Evolutionary conservation across 345 rosid species (phyloP).

Genomic region (Melaleuca quinquenervia): DNA sequence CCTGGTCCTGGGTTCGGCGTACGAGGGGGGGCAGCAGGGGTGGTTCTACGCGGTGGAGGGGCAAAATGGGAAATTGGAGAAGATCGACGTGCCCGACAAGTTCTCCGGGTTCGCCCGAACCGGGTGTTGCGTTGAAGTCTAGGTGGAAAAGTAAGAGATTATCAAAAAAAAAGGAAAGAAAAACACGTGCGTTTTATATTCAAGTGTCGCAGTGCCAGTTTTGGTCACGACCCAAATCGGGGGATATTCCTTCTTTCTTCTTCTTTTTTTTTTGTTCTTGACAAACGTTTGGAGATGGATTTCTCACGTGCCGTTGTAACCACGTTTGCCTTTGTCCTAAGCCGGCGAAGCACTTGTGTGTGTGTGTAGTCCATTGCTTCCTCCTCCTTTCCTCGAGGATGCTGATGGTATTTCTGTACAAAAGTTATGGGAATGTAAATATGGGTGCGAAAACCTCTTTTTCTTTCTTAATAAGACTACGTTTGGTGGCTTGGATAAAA

Average conservation of each 20-base stretch:
- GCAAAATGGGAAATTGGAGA: conserved; percentile 16
- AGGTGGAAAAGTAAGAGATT: background rate
- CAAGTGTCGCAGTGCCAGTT: background rate
- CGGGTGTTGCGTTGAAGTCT: conserved; percentile 47
- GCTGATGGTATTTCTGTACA: background rate
- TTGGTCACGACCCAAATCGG: background rate
- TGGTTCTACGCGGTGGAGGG: conserved; percentile 11
- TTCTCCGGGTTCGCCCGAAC: conserved; percentile 42
- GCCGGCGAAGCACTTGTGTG: background rate
- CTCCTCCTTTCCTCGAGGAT: background rate
- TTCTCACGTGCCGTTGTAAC: background rate
- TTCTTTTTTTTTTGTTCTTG: background rate
- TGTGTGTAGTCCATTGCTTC: background rate
- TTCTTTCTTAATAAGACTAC: background rate
- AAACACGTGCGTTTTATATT: too few species aligned
- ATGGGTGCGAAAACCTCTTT: background rate
- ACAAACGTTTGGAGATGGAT: background rate
- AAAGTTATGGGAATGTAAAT: background rate
- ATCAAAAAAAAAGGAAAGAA: too few species aligned
- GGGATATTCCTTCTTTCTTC: background rate
- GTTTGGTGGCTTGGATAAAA: background rate
- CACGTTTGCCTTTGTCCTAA: background rate
- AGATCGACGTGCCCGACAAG: conserved; percentile 16
- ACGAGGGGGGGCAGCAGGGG: conserved; percentile 28
- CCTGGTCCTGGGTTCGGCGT: conserved; percentile 16